Conservation (phyloP, 2,329 filamentous ascomycete species). For the Penicillium psychrosexuale region DNA sequence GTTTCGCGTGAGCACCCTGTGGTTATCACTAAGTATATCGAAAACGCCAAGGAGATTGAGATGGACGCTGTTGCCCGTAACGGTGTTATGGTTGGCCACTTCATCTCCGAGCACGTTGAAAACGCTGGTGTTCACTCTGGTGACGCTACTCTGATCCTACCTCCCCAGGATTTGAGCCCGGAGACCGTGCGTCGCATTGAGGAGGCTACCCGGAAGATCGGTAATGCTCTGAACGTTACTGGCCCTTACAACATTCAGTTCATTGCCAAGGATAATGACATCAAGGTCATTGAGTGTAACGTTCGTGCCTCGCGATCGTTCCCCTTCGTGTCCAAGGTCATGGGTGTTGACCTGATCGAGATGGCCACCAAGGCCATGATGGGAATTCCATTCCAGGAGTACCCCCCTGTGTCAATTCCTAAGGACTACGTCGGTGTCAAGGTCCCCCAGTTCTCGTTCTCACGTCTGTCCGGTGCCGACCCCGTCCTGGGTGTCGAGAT, state of each 20-base stretch:
- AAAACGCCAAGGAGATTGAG: conserved; percentile 98
- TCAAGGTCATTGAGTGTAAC: conserved; percentile 99
- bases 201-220: conserved; percentile 94
- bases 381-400: conserved; percentile 74
- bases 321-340: conserved; percentile 97
- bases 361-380: conserved; percentile 98
- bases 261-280: conserved; percentile 98
- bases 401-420: conserved; percentile 72
- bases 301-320: conserved; percentile 94
- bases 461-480: conserved; percentile 89
- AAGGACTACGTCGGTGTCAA: conserved; percentile 91
- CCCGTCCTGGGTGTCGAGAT: conserved; percentile 97
- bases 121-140: conserved; percentile 98
- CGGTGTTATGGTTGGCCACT: conserved; percentile 87
- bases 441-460: conserved; percentile 99
- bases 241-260: conserved; percentile 99
- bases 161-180: conserved; percentile 84
- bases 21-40: conserved; percentile 99
- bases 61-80: conserved; percentile 97
- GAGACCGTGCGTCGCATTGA: conserved; percentile 90
- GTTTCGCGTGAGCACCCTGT: conserved; percentile 95
- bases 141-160: conserved; percentile 91
- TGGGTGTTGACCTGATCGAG: conserved; percentile 95
- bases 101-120: conserved; percentile 97
- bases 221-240: conserved; percentile 87